Evolutionary conservation across 192 early-diverging fungal species (phyloP), one percentile per base, ranked within the genome.

Genomic region (Coemansia sp.): DNA sequence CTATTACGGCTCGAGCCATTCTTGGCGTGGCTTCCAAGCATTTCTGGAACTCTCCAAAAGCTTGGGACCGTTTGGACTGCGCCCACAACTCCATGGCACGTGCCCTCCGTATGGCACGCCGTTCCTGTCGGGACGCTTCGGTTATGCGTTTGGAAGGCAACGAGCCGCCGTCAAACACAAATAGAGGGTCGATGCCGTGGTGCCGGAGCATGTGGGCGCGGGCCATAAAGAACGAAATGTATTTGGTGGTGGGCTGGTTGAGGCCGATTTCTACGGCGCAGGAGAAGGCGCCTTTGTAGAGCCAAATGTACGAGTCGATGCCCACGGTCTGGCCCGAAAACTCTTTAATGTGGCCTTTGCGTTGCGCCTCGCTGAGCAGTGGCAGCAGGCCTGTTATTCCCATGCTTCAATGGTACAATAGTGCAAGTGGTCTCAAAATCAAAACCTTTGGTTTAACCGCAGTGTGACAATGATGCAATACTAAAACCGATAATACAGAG

Each of bases 271-370:
- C 95, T 17, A 84, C 64, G 0, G 93, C 92, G 62, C 97, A 99
- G 2, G 88, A 66, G 58, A 92, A 91, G 4, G 91, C 91, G 12
- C 91, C 95, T 47, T 86, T 83, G 79, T 98, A 93, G 11, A 99
- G 89, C 97, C 97, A 99, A 3, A 93, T 91, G 71, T 98, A 96
- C 1, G 90, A 92, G 74, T 99, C 97, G 9, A 99, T 86, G 1
- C 88, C 97, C 0, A 99, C 79, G 12, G 82, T 85, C 41, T 79
- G 72, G 8, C 92, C 92, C 11, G 81, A 77, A 61, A 90, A 89
- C 54, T 94, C 86, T 19, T 73, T 70, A 9, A 99, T 67, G 58
- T 91, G 86, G 11, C 92, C 83, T 3, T 70, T 72, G 25, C 79
- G 70, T 58, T 92, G 86, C 6, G 93, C 87, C 4, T 86, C 84